Evolutionary conservation across 305 asterid species (phyloP).

Genomic region (Rubia tinctorum): DNA sequence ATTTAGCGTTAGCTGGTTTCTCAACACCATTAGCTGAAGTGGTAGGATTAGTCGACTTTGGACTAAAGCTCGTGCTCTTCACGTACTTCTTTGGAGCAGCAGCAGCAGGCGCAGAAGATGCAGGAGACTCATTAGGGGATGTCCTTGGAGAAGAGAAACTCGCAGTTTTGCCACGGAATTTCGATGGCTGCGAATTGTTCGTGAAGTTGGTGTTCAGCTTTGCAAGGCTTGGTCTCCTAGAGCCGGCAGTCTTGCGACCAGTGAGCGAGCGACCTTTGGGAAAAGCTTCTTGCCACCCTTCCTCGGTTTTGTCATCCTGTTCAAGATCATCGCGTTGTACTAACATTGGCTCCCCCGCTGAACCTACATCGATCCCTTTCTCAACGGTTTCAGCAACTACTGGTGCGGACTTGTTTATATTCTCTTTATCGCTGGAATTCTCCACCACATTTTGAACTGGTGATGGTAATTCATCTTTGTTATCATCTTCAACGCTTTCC

Average conservation of each 20-base stretch:
- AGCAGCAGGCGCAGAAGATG: conserved; percentile 41
- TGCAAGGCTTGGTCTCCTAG: conserved; percentile 79
- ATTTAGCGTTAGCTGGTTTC: conserved; percentile 33
- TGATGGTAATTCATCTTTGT: conserved; percentile 41
- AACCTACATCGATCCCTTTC: conserved; percentile 28
- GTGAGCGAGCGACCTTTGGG: conserved; percentile 71
- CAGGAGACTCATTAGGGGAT: conserved; percentile 41
- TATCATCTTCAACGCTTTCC: conserved; percentile 41
- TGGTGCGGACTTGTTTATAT: conserved; percentile 34
- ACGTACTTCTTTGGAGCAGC: conserved; percentile 40
- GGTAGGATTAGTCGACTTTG: conserved; percentile 41
- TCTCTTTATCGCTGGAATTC: conserved; percentile 66
- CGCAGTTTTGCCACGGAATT: conserved; percentile 46
- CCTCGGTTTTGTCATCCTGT: conserved; percentile 29
- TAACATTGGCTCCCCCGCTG: too few species aligned
- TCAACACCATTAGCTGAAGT: conserved; percentile 39
- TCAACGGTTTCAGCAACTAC: conserved; percentile 38
- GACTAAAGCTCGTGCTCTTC: conserved; percentile 65
- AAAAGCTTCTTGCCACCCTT: conserved; percentile 71
- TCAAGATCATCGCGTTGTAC: conserved; percentile 58
- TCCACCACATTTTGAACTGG: conserved; percentile 35
- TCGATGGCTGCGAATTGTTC: conserved; percentile 53
- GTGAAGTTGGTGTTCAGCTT: conserved; percentile 73
- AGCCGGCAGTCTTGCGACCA: conserved; percentile 63
- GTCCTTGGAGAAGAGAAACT: conserved; percentile 57